These are phyloP conservation scores for fission yeast (Schizosaccharomyces pombe) DNA, from an alignment of 805 yeast genomes.

Conservation along the genomic window DNA sequence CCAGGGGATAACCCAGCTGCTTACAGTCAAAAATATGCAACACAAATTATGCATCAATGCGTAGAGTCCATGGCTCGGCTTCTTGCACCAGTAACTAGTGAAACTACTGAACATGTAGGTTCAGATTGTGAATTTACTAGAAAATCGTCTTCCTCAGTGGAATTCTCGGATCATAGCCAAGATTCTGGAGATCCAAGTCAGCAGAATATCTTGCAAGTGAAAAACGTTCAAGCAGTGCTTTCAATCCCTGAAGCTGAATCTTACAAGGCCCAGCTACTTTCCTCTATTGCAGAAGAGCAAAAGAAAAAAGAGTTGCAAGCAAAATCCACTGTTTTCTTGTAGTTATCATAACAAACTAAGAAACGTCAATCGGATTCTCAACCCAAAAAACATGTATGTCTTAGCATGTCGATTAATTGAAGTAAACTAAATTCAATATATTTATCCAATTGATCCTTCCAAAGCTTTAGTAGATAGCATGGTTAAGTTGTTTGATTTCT, in stretches of 20 bases:
- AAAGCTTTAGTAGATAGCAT: too few species aligned
- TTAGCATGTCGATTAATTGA: too few species aligned
- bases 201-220: neutral
- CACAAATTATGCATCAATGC: neutral
- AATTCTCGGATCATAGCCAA: neutral
- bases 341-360: too few species aligned
- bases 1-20: constrained; percentile 39
- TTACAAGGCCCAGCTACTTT: neutral
- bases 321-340: neutral
- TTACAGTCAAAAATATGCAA: neutral
- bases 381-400: too few species aligned
- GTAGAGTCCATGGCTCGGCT: neutral
- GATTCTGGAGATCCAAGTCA: neutral
- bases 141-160: neutral
- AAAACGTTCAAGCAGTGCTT: neutral
- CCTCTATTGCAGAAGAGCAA: neutral
- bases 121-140: neutral
- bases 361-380: too few species aligned
- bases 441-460: too few species aligned
- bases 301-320: neutral
- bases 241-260: neutral
- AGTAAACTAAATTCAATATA: too few species aligned
- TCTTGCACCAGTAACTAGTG: neutral
- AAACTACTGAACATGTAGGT: neutral
- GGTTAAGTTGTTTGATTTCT: too few species aligned